Evolutionary conservation across 2,329 filamentous ascomycete genomes (phyloP).

Genomic region (Microdochium bolleyi): DNA sequence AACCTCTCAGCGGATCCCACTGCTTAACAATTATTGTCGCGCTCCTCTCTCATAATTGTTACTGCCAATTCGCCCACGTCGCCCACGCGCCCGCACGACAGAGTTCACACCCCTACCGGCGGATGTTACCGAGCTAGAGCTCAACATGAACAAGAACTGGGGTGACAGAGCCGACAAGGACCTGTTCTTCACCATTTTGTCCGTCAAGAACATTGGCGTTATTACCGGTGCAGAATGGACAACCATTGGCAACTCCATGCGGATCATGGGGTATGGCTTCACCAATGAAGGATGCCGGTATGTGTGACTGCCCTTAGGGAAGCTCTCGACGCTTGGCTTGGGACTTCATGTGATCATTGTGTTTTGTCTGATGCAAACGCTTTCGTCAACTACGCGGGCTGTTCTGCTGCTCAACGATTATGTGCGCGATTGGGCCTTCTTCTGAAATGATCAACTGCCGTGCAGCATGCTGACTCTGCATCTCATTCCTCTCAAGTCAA

Average conservation of each 20-base stretch:
- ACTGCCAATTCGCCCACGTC: neutral
- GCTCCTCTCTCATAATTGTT: neutral
- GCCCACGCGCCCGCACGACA: slow-evolving; percentile 4
- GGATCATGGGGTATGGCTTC: slow-evolving; percentile 50
- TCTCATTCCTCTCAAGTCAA: slow-evolving; percentile 39
- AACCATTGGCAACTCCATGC: slow-evolving; percentile 54
- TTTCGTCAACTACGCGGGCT: too few relatives aligned
- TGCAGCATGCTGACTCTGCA: slow-evolving; percentile 1
- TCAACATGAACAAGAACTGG: slow-evolving; percentile 51
- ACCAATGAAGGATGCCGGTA: slow-evolving; percentile 58
- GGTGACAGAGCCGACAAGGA: slow-evolving; percentile 55
- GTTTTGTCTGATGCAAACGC: too few relatives aligned
- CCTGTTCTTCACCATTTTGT: slow-evolving; percentile 55
- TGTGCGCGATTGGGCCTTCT: too few relatives aligned
- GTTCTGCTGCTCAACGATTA: too few relatives aligned
- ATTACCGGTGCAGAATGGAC: slow-evolving; percentile 57
- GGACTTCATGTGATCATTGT: neutral
- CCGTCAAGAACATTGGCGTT: slow-evolving; percentile 54
- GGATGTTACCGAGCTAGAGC: neutral
- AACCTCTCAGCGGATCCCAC: neutral
- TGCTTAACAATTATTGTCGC: neutral
- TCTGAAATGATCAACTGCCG: too few relatives aligned
- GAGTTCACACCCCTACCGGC: neutral
- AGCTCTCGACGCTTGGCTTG: too few relatives aligned
- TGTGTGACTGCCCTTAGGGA: too few relatives aligned